phyloP scores from a whole-genome alignment of 139 green algal genomes.

The Microglena sp. region DNA sequence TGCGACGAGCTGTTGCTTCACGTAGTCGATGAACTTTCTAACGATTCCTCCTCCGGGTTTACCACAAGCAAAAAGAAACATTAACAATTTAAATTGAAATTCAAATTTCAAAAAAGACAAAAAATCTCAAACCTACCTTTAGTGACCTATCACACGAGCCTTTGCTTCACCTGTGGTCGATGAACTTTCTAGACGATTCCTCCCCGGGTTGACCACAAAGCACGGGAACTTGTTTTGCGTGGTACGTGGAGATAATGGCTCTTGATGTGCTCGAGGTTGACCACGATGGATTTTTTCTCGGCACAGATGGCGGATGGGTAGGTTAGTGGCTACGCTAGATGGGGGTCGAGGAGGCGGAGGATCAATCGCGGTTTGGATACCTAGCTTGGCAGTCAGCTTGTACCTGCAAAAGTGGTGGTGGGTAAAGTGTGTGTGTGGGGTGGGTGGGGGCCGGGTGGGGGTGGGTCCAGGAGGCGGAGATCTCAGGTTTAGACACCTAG shows the following conservation, averaged over 20 bases:
- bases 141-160: too few relatives aligned
- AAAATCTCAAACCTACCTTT: too few relatives aligned
- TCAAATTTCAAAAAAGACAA: too few relatives aligned
- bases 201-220: too few relatives aligned
- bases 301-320: slow-evolving; percentile 53
- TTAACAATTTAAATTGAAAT: too few relatives aligned
- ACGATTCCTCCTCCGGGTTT: slow-evolving; percentile 26
- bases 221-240: too few relatives aligned
- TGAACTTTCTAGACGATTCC: too few relatives aligned
- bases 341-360: slow-evolving; percentile 51
- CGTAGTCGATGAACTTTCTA: slow-evolving; percentile 28
- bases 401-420: too few relatives aligned
- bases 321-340: slow-evolving; percentile 19
- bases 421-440: too few relatives aligned
- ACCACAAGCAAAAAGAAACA: slow-evolving; percentile 38
- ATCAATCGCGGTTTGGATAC: slow-evolving; percentile 50
- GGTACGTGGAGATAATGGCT: too few relatives aligned
- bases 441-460: slow-evolving; percentile 5
- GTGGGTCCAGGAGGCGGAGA: slow-evolving; percentile 51
- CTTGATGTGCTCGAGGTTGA: slow-evolving; percentile 57
- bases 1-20: slow-evolving; percentile 19
- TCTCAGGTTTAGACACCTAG: slow-evolving; percentile 52
- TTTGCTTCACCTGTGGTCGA: too few relatives aligned
- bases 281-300: slow-evolving; percentile 47
- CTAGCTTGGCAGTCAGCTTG: slow-evolving; percentile 49